Percentiles rank a stretch among this genome's conserved stretches.
Evolutionary conservation across 768 basidiomycete genomes (phyloP).

Genomic region (Lenzites betulinus): DNA sequence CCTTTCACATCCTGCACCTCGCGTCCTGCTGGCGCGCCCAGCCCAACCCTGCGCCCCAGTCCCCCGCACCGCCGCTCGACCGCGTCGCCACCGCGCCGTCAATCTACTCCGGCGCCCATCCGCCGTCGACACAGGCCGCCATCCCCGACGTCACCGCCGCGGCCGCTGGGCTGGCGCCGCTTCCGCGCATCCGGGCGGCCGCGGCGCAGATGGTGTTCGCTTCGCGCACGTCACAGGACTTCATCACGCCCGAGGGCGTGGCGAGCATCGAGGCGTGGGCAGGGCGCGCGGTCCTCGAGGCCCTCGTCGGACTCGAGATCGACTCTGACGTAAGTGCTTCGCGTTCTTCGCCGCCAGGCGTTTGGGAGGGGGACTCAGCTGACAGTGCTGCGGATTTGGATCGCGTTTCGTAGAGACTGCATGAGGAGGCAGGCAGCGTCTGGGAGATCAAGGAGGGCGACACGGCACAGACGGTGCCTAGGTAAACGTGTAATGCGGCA

Average conservation of each 20-base stretch:
- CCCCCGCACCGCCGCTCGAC: slow-evolving; percentile 43
- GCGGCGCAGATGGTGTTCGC: slow-evolving; percentile 84
- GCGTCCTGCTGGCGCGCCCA: slow-evolving; percentile 65
- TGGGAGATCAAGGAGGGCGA: slow-evolving; percentile 20
- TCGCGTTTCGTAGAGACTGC: slow-evolving; percentile 15
- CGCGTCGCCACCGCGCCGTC: slow-evolving; percentile 46
- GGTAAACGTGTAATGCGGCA: neutral
- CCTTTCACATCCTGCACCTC: slow-evolving; percentile 79
- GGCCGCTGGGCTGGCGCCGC: slow-evolving; percentile 18
- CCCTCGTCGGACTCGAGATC: slow-evolving; percentile 51
- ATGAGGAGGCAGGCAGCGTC: slow-evolving; percentile 24
- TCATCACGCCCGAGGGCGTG: slow-evolving; percentile 73
- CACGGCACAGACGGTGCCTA: neutral
- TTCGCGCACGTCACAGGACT: slow-evolving; percentile 67
- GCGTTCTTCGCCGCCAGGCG: neutral
- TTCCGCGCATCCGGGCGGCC: slow-evolving; percentile 63
- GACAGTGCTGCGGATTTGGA: neutral
- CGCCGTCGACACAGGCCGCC: slow-evolving; percentile 23
- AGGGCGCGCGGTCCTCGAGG: slow-evolving; percentile 59
- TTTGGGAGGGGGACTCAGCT: neutral
- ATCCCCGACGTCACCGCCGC: slow-evolving; percentile 19
- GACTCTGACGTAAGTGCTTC: slow-evolving; percentile 48
- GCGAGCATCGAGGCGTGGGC: slow-evolving; percentile 61
- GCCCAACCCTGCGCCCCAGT: slow-evolving; percentile 21
- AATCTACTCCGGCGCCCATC: slow-evolving; percentile 28